Conservation (phyloP, 2,329 filamentous ascomycete species). For the Waltergamsia citrina region DNA sequence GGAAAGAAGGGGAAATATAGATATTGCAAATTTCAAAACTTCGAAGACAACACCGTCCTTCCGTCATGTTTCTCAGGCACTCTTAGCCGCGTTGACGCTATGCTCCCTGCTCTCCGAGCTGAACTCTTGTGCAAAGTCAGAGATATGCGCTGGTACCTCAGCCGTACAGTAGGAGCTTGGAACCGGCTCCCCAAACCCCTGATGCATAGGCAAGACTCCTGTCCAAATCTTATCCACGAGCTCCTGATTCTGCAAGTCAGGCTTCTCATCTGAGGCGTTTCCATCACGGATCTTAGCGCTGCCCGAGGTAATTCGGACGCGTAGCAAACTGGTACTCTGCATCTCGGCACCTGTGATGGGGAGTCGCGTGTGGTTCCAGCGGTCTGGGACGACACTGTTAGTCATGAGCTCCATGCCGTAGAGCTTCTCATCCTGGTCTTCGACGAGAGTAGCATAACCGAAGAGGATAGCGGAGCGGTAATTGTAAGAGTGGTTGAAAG, state of each 20-base stretch:
- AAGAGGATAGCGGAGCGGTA: slow-evolving; percentile 76
- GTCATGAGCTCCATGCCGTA: slow-evolving; percentile 76
- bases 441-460: slow-evolving; percentile 61
- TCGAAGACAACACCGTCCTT: too few relatives aligned
- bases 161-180: slow-evolving; percentile 50
- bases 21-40: too few relatives aligned
- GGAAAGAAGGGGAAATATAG: too few relatives aligned
- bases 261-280: slow-evolving; percentile 44
- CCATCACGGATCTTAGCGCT: slow-evolving; percentile 68
- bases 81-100: slow-evolving; percentile 14
- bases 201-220: slow-evolving; percentile 53
- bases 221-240: slow-evolving; percentile 39
- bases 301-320: slow-evolving; percentile 57
- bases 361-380: slow-evolving; percentile 60
- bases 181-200: slow-evolving; percentile 53
- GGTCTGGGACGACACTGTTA: slow-evolving; percentile 56
- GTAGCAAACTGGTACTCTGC: slow-evolving; percentile 63
- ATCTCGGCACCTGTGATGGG: slow-evolving; percentile 68
- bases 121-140: slow-evolving; percentile 25
- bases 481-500: slow-evolving; percentile 77
- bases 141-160: slow-evolving; percentile 53
- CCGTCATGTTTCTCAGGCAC: too few relatives aligned
- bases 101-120: slow-evolving; percentile 23
- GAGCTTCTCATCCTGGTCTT: slow-evolving; percentile 58
- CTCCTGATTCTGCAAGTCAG: slow-evolving; percentile 33